Percentiles rank a stretch among this genome's conserved stretches.
These are phyloP conservation scores for Cinnamomum micranthum DNA, from an alignment of 164 flowering plant species.

Conservation along the genomic window DNA sequence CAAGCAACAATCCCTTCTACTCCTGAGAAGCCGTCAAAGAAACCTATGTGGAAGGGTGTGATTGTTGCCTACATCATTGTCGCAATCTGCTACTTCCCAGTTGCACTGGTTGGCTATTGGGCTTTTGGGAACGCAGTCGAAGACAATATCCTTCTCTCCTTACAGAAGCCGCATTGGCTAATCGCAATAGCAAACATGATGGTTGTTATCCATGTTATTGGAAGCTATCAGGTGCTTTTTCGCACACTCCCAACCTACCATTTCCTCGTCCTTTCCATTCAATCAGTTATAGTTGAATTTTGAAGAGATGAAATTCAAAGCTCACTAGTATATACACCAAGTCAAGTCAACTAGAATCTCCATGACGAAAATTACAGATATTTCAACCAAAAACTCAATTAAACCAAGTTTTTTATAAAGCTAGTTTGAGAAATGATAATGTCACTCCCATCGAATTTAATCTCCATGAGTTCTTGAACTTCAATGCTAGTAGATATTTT, in stretches of 20 bases:
- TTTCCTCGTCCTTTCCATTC: background rate
- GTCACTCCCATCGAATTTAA: no score
- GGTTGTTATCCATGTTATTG: constrained; percentile 55
- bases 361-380: no score
- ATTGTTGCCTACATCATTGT: constrained; percentile 44
- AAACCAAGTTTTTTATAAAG: no score
- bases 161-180: constrained; percentile 56
- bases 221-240: constrained; percentile 53
- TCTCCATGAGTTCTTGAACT: no score
- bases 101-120: constrained; percentile 47
- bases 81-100: constrained; percentile 52
- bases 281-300: background rate
- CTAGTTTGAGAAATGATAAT: no score
- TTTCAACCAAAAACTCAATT: no score
- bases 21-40: constrained; percentile 56
- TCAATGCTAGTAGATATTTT: background rate
- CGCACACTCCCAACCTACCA: background rate
- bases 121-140: constrained; percentile 46
- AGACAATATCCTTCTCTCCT: constrained; percentile 50
- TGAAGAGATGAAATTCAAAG: background rate
- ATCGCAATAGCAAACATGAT: constrained; percentile 56
- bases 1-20: constrained; percentile 73
- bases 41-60: constrained; percentile 66
- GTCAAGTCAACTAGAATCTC: no score
- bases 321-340: no score